Conservation (phyloP, 176 grass and related monocot species). For the Tuctoria greenei region DNA sequence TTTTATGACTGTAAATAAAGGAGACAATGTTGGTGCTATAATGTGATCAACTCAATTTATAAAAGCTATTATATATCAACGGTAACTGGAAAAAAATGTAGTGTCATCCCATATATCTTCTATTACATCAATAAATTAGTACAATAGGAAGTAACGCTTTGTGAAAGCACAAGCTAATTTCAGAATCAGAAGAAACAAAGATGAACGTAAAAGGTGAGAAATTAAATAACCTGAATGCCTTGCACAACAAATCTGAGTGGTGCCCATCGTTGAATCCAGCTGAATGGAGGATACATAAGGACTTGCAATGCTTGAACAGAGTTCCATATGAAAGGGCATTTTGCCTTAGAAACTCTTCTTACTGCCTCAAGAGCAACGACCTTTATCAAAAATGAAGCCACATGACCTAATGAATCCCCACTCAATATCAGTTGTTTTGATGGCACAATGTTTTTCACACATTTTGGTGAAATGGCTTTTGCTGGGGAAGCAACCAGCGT, state of each 20-base stretch:
- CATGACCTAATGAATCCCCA: slow-evolving; percentile 45
- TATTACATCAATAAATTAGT: slow-evolving; percentile 13
- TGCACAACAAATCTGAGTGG: slow-evolving; percentile 71
- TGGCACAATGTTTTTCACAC: slow-evolving; percentile 49
- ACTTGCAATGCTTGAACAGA: slow-evolving; percentile 83
- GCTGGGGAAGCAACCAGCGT: slow-evolving; percentile 50
- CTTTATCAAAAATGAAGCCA: slow-evolving; percentile 72
- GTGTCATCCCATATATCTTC: not conserved
- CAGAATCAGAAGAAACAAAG: slow-evolving; percentile 21
- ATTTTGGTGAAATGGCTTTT: slow-evolving; percentile 52
- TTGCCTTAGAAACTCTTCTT: slow-evolving; percentile 80
- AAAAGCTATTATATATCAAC: slow-evolving; percentile 14
- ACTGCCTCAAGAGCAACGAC: slow-evolving; percentile 65
- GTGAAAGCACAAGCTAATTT: slow-evolving; percentile 6
- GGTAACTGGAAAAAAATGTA: slow-evolving; percentile 7
- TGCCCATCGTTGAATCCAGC: slow-evolving; percentile 72
- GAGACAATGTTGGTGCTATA: not conserved
- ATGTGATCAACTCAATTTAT: not conserved
- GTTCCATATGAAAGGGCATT: slow-evolving; percentile 82
- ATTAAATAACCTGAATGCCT: slow-evolving; percentile 70
- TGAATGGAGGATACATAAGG: slow-evolving; percentile 83
- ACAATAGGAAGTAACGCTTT: not conserved
- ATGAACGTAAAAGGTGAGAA: not conserved
- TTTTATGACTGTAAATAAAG: not conserved
- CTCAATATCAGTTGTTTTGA: slow-evolving; percentile 48